Base-by-base conservation (phyloP, 805 yeast genomes). In the Ogataea neopini region DNA sequence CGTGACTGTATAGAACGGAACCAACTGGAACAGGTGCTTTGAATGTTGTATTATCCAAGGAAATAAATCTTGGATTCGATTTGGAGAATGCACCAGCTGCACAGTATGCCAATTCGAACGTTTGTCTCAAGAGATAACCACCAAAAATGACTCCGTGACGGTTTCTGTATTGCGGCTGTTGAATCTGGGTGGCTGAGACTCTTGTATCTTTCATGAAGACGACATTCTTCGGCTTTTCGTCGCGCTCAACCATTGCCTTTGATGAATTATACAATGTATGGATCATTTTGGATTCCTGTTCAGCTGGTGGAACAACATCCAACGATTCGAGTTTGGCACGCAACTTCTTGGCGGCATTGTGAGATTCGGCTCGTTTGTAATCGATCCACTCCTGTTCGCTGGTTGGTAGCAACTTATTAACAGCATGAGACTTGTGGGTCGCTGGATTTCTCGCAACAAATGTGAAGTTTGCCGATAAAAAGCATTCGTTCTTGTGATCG, bases 151-250 rank as follows among this genome's bases (percentile, higher is more conserved):
- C 89, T 3, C 95, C 86, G 64, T 91, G 96, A 64, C 96, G 80
- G 72, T 91, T 91, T 69, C 97, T 81, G 71, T 90, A 91, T 71
- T 91, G 97, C 1, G 97, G 97, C 69, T 91, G 97, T 92, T 91
- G 92, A 68, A 90, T 83, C 60, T 84, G 77, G 6, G 96, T 88
- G 9, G 96, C 86, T 44, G 78, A 72, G 44, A 87, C 76, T 44
- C 66, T 70, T 1, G 97, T 84, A 52, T 88, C 84, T 42, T 78
- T 75, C 95, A 89, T 86, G 56, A 79, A 79, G 38, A 75, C 71
- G 25, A 84, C 65, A 51, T 78, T 79, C 19, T 66, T 66, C n/a
- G 85, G 84, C 47, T 69, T 66, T 6, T 63, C 61, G 4, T 63
- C 63, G 15, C 64, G 47, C 15, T 61, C 54, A 19, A 67, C 60